Percentiles rank a stretch among this genome's conserved stretches.
These are phyloP conservation scores for Sordariomycetes sp. DNA, from an alignment of 2,329 filamentous ascomycete species.

Conservation along the genomic window DNA sequence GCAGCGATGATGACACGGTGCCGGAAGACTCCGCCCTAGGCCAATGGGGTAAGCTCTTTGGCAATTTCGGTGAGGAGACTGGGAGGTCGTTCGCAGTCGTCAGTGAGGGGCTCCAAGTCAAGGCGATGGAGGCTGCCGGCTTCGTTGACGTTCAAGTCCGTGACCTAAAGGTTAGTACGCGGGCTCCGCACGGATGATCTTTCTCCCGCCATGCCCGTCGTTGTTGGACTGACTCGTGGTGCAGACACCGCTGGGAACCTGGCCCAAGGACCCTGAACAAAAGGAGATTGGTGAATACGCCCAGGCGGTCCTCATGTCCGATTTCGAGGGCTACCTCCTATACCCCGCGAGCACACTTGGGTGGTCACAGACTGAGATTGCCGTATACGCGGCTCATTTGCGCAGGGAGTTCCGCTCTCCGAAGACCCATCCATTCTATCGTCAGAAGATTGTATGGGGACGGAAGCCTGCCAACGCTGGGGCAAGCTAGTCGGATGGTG, in stretches of 20 bases:
- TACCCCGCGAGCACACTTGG: slow-evolving; percentile 24
- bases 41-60: slow-evolving; percentile 17
- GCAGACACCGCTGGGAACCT: slow-evolving; percentile 27
- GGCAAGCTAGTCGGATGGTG: no score
- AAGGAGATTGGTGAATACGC: slow-evolving; percentile 31
- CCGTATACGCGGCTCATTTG: slow-evolving; percentile 20
- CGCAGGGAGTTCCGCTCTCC: slow-evolving; percentile 21
- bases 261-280: slow-evolving; percentile 31
- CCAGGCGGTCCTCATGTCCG: slow-evolving; percentile 20
- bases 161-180: slow-evolving; percentile 11
- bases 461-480: neutral
- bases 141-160: slow-evolving; percentile 22
- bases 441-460: slow-evolving; percentile 18
- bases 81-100: slow-evolving; percentile 17
- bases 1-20: slow-evolving; percentile 19
- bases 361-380: slow-evolving; percentile 21
- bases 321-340: slow-evolving; percentile 21
- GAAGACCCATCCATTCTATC: slow-evolving; percentile 24
- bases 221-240: slow-evolving; percentile 24
- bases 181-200: neutral
- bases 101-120: slow-evolving; percentile 10
- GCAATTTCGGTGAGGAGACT: slow-evolving; percentile 16
- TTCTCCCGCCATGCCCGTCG: slow-evolving; percentile 43
- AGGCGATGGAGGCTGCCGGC: slow-evolving; percentile 26
- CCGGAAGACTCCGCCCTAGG: slow-evolving; percentile 13